These are phyloP conservation scores for Xylaria flabelliformis DNA, from an alignment of 495 filamentous ascomycete genomes.

Conservation along the genomic window DNA sequence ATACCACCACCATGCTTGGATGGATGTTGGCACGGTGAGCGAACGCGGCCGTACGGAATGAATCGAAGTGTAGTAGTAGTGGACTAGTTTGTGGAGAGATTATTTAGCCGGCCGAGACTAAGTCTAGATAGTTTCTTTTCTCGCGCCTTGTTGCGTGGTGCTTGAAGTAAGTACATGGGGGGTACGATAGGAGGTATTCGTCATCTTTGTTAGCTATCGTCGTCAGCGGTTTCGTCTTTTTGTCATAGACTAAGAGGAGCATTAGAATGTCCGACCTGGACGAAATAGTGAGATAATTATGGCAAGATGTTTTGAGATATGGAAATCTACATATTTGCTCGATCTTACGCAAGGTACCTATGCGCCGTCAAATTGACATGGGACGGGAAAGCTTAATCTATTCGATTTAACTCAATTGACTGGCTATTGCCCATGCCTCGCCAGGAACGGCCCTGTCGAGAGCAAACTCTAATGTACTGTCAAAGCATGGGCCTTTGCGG, in stretches of 20 bases:
- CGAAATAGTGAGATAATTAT: background rate
- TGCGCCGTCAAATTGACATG: background rate
- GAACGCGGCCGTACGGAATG: background rate
- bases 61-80: too few species aligned
- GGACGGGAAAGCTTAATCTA: background rate
- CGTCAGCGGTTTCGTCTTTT: background rate
- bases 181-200: background rate
- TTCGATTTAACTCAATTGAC: background rate
- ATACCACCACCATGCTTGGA: background rate
- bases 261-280: background rate
- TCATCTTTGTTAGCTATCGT: background rate
- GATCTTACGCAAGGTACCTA: conserved; percentile 8
- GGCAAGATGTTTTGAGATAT: background rate
- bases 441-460: background rate
- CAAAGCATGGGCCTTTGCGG: background rate
- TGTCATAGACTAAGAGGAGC: background rate
- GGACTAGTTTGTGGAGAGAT: background rate
- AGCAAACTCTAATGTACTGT: conserved; percentile 1
- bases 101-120: conserved; percentile 14
- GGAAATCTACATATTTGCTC: background rate
- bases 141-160: background rate
- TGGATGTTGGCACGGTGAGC: conserved; percentile 11
- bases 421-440: background rate
- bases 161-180: background rate
- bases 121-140: background rate